Conservation (phyloP, 306 rosid genomes). For the Arachis hypogaea region DNA sequence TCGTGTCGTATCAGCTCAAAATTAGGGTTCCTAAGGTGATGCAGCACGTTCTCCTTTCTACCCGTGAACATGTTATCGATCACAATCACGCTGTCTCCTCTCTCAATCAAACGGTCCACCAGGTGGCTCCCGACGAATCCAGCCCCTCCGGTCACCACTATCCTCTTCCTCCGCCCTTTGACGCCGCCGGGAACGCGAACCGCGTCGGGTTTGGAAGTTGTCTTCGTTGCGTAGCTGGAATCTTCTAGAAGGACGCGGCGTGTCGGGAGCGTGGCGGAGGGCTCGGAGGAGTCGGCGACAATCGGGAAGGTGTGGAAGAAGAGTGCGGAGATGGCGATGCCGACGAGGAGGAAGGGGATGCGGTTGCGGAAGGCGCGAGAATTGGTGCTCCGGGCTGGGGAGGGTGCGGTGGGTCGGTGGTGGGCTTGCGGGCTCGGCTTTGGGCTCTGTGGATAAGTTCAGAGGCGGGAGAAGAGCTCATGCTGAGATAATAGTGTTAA, state of each 20-base stretch:
- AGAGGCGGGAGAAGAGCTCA: constrained; percentile 28
- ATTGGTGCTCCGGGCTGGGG: constrained; percentile 16
- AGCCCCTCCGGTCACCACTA: constrained; percentile 91
- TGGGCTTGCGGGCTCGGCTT: constrained; percentile 9
- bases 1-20: constrained; percentile 94
- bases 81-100: constrained; percentile 86
- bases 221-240: background rate
- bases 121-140: constrained; percentile 97
- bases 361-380: constrained; percentile 4
- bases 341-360: constrained; percentile 39
- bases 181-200: background rate
- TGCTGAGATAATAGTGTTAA: background rate
- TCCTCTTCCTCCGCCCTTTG: constrained; percentile 43
- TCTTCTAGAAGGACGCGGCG: constrained; percentile 59
- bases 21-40: constrained; percentile 77
- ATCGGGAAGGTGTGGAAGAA: constrained; percentile 47
- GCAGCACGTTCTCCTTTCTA: constrained; percentile 69
- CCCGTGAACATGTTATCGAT: constrained; percentile 90
- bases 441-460: constrained; percentile 58
- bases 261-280: constrained; percentile 39
- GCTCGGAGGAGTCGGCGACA: background rate
- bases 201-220: no score
- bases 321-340: constrained; percentile 36
- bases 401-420: background rate
- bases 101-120: constrained; percentile 80